Conservation (phyloP, 208 protist species). For the Angomonas deanei region DNA sequence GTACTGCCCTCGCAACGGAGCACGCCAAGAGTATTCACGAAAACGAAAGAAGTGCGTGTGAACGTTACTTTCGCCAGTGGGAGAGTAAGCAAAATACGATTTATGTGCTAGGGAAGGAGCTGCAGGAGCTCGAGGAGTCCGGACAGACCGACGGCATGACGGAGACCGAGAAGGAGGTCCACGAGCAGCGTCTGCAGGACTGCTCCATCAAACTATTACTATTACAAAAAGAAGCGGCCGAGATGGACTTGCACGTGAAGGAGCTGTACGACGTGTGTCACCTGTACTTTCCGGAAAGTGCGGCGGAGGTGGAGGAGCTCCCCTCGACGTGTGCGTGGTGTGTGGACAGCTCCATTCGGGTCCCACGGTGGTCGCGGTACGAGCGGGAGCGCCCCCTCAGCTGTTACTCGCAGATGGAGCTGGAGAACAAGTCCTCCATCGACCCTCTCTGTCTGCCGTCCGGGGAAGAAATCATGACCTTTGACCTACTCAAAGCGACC, state of each 20-base stretch:
- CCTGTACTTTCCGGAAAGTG: constrained; percentile 48
- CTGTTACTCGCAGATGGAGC: constrained; percentile 51
- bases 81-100: constrained; percentile 37
- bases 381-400: constrained; percentile 61
- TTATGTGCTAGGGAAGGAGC: constrained; percentile 26
- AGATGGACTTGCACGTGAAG: constrained; percentile 9
- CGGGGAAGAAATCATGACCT: constrained; percentile 13
- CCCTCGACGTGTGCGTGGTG: constrained; percentile 38
- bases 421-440: constrained; percentile 41
- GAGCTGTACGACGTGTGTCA: constrained; percentile 46
- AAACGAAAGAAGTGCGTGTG: constrained; percentile 31
- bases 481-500: constrained; percentile 39
- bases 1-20: constrained; percentile 53
- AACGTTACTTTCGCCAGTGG: constrained; percentile 45
- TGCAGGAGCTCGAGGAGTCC: constrained; percentile 12
- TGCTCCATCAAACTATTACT: constrained; percentile 14
- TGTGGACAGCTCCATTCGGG: constrained; percentile 7
- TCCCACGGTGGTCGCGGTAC: constrained; percentile 36
- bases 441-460: constrained; percentile 20
- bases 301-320: constrained; percentile 20
- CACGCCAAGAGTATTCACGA: constrained; percentile 31
- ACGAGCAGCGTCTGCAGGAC: neutral
- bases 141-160: neutral
- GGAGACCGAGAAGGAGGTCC: neutral
- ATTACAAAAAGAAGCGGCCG: constrained; percentile 13